Base-by-base conservation (phyloP, 306 rosid genomes). In the Canavalia ensiformis region DNA sequence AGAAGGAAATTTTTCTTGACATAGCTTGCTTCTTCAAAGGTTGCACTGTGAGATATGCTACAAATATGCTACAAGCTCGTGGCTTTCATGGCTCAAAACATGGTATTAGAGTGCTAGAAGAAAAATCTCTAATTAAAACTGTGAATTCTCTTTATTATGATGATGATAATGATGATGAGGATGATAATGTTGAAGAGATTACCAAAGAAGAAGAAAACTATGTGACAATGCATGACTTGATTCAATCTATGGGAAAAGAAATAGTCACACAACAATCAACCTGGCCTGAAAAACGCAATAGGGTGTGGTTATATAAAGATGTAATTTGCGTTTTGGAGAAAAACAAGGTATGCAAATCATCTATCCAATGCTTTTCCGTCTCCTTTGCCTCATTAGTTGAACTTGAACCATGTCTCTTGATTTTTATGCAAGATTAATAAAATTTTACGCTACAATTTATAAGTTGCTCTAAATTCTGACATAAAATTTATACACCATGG, bases 1-100 rank as follows among this genome's bases (percentile, higher is more conserved):
- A 62, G 29, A 81, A 30, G 45, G 58, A 63, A 52, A 60, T 81
- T 30, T 81, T 81, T 34, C 79, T 81, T 5, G 84, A 81, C 68
- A 73, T 73, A 68, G 83, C 76, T 31, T 78, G 82, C 30, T 78
- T 78, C 75, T 78, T 67, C 18, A 11, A 3, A 8, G 39, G 75
- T 5, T 12, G 29, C 11, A 7, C 65, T 13, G 4, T 59, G 30
- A 7, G 8, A 49, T 51, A 72, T 50, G 67, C 58, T 25, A 72
- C n/a, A 44, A 1, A 72, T 42, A 35, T 39, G 4, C 18, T 72
- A 7, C 39, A 51, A 8, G 73, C 45, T 13, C 58, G 73, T 50
- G 79, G 66, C n/a, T 72, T 80, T 57, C 8, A 28, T 35, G 25
- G 25, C 25, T 11, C 84, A 35, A n/a, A 80, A 4, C 35, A 2